These are phyloP conservation scores for Cardamine occulta DNA, from an alignment of 345 rosid species.

Conservation along the genomic window DNA sequence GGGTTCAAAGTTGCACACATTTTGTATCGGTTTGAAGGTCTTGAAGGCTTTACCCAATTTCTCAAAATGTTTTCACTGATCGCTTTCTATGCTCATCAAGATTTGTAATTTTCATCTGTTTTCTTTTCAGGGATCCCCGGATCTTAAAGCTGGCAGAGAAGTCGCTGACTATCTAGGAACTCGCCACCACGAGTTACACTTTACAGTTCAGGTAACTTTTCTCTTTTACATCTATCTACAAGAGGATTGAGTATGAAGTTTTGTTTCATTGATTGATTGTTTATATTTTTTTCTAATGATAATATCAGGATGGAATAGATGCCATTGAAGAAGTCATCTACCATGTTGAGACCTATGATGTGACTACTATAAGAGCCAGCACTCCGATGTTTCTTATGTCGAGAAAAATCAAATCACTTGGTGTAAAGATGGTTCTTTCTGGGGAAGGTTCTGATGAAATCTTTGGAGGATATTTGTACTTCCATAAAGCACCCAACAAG, in stretches of 20 bases:
- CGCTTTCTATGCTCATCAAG: conserved; percentile 20
- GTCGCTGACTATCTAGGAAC: conserved; percentile 82
- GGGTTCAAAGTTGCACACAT: conserved; percentile 80
- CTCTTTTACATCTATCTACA: neutral
- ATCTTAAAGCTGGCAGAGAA: conserved; percentile 76
- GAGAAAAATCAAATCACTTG: conserved; percentile 81
- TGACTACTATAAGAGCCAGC: conserved; percentile 87
- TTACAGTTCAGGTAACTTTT: conserved; percentile 71
- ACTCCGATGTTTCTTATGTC: conserved; percentile 95
- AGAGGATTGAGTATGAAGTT: neutral
- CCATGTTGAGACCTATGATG: conserved; percentile 84
- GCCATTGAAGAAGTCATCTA: conserved; percentile 89
- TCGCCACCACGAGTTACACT: conserved; percentile 78
- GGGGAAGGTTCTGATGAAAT: conserved; percentile 94
- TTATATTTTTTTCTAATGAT: conserved; percentile 25
- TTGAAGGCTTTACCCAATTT: conserved; percentile 20
- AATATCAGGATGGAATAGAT: conserved; percentile 77
- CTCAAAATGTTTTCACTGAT: neutral
- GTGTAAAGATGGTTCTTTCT: conserved; percentile 89
- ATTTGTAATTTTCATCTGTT: conserved; percentile 10
- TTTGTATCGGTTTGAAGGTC: conserved; percentile 83
- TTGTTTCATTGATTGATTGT: neutral
- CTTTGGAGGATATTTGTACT: conserved; percentile 86
- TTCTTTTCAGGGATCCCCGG: conserved; percentile 71
- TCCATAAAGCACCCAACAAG: conserved; percentile 87